A percentile compares a stretch with the other conserved stretches of the same genome.
These are phyloP conservation scores for Chaetoceros tenuissimus DNA, from an alignment of 108 stramenopile genomes.

Conservation along the genomic window DNA sequence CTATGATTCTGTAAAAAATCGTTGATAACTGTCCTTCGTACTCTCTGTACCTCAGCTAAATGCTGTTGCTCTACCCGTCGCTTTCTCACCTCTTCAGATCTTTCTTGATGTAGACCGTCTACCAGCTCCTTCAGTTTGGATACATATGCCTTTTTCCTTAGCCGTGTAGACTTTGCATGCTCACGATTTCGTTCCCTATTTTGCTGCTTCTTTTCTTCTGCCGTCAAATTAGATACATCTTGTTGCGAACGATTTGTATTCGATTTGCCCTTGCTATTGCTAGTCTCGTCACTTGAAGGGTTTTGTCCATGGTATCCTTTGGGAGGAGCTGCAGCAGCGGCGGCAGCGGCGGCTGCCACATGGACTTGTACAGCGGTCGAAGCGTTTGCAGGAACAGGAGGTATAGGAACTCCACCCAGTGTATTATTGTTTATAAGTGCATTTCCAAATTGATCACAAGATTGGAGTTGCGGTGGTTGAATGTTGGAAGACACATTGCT, in stretches of 20 bases:
- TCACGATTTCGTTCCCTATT: constrained; percentile 89
- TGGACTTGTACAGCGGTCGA: constrained; percentile 19
- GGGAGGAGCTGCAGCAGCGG: constrained; percentile 23
- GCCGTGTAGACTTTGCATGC: constrained; percentile 89
- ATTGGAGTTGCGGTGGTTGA: too few species aligned
- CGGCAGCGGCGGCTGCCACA: constrained; percentile 29
- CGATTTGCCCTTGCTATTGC: not conserved
- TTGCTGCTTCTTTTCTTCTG: constrained; percentile 59
- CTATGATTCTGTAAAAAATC: constrained; percentile 60
- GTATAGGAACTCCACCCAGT: constrained; percentile 11
- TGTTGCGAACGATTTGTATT: constrained; percentile 12
- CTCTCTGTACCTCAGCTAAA: constrained; percentile 63
- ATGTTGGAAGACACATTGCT: too few species aligned
- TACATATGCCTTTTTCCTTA: constrained; percentile 94
- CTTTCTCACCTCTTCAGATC: constrained; percentile 69
- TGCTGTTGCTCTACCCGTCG: constrained; percentile 74
- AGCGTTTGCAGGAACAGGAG: constrained; percentile 8
- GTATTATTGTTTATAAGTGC: too few species aligned
- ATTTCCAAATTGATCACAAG: too few species aligned
- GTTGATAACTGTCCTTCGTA: constrained; percentile 57
- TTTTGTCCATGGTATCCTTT: not conserved
- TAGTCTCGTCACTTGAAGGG: not conserved
- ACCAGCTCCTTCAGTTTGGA: constrained; percentile 86
- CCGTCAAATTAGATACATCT: constrained; percentile 8
- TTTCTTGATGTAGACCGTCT: constrained; percentile 69